Evolutionary conservation across 345 rosid genomes (phyloP).

Genomic region (Reutealis trisperma): DNA sequence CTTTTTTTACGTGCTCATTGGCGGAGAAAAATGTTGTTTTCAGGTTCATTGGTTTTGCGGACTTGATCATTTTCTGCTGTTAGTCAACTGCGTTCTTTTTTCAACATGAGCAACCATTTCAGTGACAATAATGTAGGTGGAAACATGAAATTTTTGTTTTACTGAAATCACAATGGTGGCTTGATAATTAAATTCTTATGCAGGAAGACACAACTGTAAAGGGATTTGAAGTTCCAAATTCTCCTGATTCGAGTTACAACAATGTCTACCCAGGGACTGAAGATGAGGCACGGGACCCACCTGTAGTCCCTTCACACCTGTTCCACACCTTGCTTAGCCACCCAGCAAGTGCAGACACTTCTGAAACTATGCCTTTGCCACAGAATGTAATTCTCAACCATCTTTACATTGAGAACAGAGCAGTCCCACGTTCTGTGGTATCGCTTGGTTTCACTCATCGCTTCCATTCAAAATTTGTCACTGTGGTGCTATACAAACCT

Average conservation of each 20-base stretch:
- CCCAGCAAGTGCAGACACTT: slow-evolving; percentile 47
- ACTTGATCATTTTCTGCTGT: slow-evolving; percentile 30
- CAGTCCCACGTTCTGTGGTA: slow-evolving; percentile 80
- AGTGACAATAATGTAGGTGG: slow-evolving; percentile 57
- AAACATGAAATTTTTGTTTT: slow-evolving; percentile 17
- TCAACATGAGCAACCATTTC: slow-evolving; percentile 61
- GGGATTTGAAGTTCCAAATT: slow-evolving; percentile 87
- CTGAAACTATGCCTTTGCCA: slow-evolving; percentile 56
- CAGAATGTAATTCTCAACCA: slow-evolving; percentile 78
- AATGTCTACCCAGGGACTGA: slow-evolving; percentile 56
- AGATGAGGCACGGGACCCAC: slow-evolving; percentile 93
- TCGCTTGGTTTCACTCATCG: slow-evolving; percentile 96
- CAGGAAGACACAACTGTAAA: slow-evolving; percentile 78
- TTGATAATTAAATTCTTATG: slow-evolving; percentile 8
- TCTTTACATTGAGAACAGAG: slow-evolving; percentile 84
- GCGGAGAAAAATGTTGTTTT: slow-evolving; percentile 3
- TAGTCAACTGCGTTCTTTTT: slow-evolving; percentile 18
- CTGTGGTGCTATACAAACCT: slow-evolving; percentile 93
- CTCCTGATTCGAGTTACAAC: slow-evolving; percentile 94
- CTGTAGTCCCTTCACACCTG: slow-evolving; percentile 77
- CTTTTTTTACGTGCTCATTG: not conserved
- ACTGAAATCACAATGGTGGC: not conserved
- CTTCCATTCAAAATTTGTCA: slow-evolving; percentile 81
- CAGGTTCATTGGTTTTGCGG: slow-evolving; percentile 23
- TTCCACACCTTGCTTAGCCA: slow-evolving; percentile 59